Percentiles rank a stretch among this genome's conserved stretches.
Conservation (phyloP, 345 rosid species). For the Sonneratia alba region DNA sequence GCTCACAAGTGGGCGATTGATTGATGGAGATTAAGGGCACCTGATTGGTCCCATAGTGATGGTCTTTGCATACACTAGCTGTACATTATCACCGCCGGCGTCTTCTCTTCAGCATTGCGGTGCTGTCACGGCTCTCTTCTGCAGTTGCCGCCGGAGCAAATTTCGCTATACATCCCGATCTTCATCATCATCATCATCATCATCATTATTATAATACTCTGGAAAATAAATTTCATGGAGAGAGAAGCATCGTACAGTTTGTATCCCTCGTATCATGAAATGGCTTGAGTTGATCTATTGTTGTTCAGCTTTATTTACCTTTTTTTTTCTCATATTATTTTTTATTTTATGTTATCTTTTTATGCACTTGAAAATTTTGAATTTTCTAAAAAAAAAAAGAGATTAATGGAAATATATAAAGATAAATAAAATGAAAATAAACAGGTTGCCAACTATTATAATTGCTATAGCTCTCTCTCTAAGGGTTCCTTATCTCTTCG, state of each 20-base stretch:
- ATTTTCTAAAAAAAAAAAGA: not conserved
- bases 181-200: no score
- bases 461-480: not conserved
- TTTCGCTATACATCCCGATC: no score
- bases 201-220: no score
- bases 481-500: conserved; percentile 30
- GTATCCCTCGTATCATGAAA: no score
- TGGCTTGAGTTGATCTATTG: no score
- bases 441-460: not conserved
- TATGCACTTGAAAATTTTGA: not conserved
- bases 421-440: no score
- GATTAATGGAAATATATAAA: not conserved
- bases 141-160: conserved; percentile 2
- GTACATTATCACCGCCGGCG: not conserved
- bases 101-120: conserved; percentile 32
- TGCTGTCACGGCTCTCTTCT: conserved; percentile 44
- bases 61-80: not conserved
- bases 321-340: no score
- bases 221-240: no score
- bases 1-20: not conserved
- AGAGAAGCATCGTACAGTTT: no score
- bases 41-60: not conserved
- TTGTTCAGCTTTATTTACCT: no score
- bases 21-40: conserved; percentile 6
- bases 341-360: not conserved